A percentile compares a stretch with the other conserved stretches of the same genome.
These are phyloP conservation scores for Ensete ventricosum DNA, from an alignment of 176 grass and related monocot genomes.

Conservation along the genomic window DNA sequence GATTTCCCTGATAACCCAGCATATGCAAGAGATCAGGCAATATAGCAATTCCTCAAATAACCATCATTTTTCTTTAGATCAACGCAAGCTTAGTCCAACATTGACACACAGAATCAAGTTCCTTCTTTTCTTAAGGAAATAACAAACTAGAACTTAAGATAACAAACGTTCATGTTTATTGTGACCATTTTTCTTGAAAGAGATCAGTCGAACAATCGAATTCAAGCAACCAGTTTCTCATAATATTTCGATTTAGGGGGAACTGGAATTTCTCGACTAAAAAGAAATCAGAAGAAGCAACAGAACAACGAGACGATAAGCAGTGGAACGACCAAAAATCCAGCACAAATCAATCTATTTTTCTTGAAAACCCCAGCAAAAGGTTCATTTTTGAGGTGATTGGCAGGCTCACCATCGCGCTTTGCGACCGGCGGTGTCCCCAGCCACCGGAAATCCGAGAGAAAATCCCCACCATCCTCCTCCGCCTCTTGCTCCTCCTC, in stretches of 20 bases:
- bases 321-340: too few species aligned
- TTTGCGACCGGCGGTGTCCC: background rate
- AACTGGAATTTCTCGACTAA: too few species aligned
- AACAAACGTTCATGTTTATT: too few species aligned
- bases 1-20: background rate
- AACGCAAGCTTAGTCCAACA: background rate
- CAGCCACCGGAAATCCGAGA: constrained; percentile 1
- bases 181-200: too few species aligned
- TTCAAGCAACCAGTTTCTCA: too few species aligned
- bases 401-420: background rate
- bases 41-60: background rate
- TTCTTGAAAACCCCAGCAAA: background rate
- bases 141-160: too few species aligned
- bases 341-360: too few species aligned
- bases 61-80: background rate
- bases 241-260: too few species aligned
- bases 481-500: too few species aligned
- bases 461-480: constrained; percentile 5
- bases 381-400: background rate
- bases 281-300: too few species aligned
- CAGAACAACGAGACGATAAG: too few species aligned
- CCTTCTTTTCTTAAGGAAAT: background rate
- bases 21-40: background rate
- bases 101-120: background rate
- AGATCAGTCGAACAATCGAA: too few species aligned